Conservation (phyloP, 225 moss, liverwort and hornwort genomes). For the Anthoceros angustus region DNA sequence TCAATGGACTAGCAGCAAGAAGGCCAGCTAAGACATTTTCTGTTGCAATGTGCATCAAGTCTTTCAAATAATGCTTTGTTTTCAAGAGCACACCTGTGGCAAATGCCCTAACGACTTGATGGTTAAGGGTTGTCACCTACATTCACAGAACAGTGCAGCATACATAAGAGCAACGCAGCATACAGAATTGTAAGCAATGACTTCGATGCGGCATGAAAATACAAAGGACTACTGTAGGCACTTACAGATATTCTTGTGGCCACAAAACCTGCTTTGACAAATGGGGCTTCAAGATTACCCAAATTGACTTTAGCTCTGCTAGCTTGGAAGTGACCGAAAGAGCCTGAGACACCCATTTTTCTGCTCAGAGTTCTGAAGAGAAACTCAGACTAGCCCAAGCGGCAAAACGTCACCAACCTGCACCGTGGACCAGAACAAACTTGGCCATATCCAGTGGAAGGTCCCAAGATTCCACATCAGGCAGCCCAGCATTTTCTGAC, state of each 20-base stretch:
- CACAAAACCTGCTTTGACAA: constrained; percentile 83
- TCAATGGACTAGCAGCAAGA: constrained; percentile 2
- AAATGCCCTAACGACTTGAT: constrained; percentile 66
- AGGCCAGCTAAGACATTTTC: not conserved
- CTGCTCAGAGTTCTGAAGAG: not conserved
- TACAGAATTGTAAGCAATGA: not conserved
- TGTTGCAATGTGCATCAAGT: not conserved
- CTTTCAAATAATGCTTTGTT: not conserved
- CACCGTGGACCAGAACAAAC: constrained; percentile 81
- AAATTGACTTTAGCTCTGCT: constrained; percentile 74
- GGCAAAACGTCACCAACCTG: constrained; percentile 49
- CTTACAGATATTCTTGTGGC: constrained; percentile 91
- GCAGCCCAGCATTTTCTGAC: constrained; percentile 13
- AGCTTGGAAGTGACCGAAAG: constrained; percentile 93
- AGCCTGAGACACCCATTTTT: constrained; percentile 35
- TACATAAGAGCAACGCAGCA: not conserved
- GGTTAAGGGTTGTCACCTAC: constrained; percentile 76
- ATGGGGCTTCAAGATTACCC: constrained; percentile 41
- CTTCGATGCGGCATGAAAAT: not conserved
- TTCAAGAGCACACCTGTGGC: constrained; percentile 41
- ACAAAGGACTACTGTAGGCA: not conserved
- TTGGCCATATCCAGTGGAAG: constrained; percentile 22
- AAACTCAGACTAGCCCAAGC: not conserved
- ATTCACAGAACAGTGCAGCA: constrained; percentile 4
- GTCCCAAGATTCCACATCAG: constrained; percentile 22